Evolutionary conservation across 2,329 filamentous ascomycete genomes (phyloP).

Genomic region (Penicillium occitanis): DNA sequence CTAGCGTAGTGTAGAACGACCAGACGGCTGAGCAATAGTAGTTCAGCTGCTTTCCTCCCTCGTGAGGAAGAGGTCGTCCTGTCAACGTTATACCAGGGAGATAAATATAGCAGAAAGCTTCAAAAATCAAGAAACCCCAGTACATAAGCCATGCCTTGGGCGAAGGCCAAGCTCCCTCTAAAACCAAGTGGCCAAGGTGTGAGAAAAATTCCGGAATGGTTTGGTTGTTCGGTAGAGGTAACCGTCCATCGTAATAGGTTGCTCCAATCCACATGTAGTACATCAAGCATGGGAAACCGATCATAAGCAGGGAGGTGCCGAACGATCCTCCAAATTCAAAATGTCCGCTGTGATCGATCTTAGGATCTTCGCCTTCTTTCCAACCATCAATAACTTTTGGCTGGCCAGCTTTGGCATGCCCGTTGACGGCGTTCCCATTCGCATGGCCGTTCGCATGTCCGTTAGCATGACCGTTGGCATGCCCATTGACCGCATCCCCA

Average conservation of each 20-base stretch:
- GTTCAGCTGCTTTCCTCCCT: constrained; percentile 77
- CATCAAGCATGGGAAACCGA: constrained; percentile 91
- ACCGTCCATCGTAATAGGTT: constrained; percentile 82
- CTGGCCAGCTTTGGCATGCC: constrained; percentile 26
- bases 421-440: constrained; percentile 22
- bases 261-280: constrained; percentile 99
- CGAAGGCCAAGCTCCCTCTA: constrained; percentile 80
- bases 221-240: constrained; percentile 70
- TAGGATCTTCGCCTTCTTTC: constrained; percentile 44
- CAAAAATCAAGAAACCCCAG: constrained; percentile 87
- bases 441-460: constrained; percentile 30
- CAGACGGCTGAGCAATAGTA: constrained; percentile 93
- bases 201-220: constrained; percentile 67
- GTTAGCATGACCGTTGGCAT: constrained; percentile 25
- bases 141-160: constrained; percentile 86
- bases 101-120: constrained; percentile 77
- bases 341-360: constrained; percentile 51
- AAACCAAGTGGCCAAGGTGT: constrained; percentile 71
- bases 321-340: constrained; percentile 83
- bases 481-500: constrained; percentile 31
- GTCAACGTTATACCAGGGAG: constrained; percentile 85
- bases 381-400: constrained; percentile 42
- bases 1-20: constrained; percentile 85
- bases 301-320: constrained; percentile 84
- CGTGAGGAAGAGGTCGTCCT: constrained; percentile 82